These are phyloP conservation scores for Begonia masoniana DNA, from an alignment of 306 rosid species.

Conservation along the genomic window DNA sequence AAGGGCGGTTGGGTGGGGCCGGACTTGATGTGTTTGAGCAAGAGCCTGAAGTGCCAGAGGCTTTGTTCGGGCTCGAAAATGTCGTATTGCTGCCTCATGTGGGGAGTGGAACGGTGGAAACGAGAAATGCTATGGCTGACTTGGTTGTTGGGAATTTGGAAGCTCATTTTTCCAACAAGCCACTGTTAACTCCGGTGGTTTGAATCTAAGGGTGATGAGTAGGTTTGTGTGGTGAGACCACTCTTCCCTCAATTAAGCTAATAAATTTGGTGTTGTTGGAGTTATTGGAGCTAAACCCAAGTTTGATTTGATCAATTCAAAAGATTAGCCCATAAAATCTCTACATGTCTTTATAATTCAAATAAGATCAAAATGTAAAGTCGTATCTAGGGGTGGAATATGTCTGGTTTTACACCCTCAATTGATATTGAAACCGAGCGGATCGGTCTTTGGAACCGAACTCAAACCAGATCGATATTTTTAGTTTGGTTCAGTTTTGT, in stretches of 20 bases:
- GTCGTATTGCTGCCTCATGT: constrained; percentile 62
- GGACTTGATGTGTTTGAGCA: constrained; percentile 65
- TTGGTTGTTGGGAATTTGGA: constrained; percentile 46
- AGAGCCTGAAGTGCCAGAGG: constrained; percentile 59
- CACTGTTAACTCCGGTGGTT: background rate
- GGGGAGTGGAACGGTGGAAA: constrained; percentile 54
- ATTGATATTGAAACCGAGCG: too few relatives aligned
- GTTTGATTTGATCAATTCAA: too few relatives aligned
- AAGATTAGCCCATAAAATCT: too few relatives aligned
- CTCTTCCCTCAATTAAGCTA: background rate
- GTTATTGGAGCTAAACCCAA: too few relatives aligned
- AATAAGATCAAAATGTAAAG: too few relatives aligned
- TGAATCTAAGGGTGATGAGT: background rate
- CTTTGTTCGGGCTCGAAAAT: constrained; percentile 51
- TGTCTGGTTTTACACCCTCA: too few relatives aligned
- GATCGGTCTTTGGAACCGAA: too few relatives aligned
- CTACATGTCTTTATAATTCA: too few relatives aligned
- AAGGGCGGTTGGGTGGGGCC: constrained; percentile 76
- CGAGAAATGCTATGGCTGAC: constrained; percentile 61
- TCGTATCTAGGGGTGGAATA: too few relatives aligned
- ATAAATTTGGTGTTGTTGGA: too few relatives aligned
- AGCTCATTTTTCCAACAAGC: background rate
- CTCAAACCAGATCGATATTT: too few relatives aligned
- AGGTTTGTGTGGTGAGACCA: background rate
- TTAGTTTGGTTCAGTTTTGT: too few relatives aligned